phyloP scores from a whole-genome alignment of 768 basidiomycete species.

The Crassisporium funariophilum region DNA sequence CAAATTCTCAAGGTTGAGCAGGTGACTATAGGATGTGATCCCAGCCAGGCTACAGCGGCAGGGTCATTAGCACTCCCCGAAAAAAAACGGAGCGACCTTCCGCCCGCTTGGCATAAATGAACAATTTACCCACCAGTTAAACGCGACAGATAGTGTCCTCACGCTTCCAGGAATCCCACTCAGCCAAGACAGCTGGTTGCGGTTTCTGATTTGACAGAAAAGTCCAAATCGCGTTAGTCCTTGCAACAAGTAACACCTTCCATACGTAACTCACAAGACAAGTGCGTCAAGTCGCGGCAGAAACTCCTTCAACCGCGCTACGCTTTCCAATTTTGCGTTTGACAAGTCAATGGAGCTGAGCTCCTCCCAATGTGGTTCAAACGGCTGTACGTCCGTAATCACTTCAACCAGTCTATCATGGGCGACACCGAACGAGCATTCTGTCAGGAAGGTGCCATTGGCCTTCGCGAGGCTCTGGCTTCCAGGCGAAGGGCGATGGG shows the following conservation, averaged over 20 bases:
- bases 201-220: conserved; percentile 50
- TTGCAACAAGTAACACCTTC: neutral
- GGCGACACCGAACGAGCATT: conserved; percentile 95
- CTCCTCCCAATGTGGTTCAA: conserved; percentile 92
- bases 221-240: conserved; percentile 4
- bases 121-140: conserved; percentile 60
- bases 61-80: conserved; percentile 1
- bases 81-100: conserved; percentile 9
- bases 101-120: conserved; percentile 11
- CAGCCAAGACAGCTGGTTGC: conserved; percentile 75
- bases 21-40: conserved; percentile 86
- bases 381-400: conserved; percentile 94
- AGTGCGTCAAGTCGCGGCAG: conserved; percentile 77
- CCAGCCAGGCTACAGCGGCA: conserved; percentile 64
- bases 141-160: conserved; percentile 76
- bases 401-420: conserved; percentile 89
- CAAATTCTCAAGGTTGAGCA: conserved; percentile 83
- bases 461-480: conserved; percentile 33
- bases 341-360: conserved; percentile 75
- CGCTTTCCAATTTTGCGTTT: conserved; percentile 73
- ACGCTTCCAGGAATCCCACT: conserved; percentile 74
- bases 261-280: conserved; percentile 63
- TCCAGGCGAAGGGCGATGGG: conserved; percentile 34
- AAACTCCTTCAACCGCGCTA: conserved; percentile 86
- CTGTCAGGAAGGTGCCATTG: conserved; percentile 75